Percentiles rank a stretch among this genome's conserved stretches.
These are phyloP conservation scores for Candida hungchunana DNA, from an alignment of 805 yeast species.

Conservation along the genomic window DNA sequence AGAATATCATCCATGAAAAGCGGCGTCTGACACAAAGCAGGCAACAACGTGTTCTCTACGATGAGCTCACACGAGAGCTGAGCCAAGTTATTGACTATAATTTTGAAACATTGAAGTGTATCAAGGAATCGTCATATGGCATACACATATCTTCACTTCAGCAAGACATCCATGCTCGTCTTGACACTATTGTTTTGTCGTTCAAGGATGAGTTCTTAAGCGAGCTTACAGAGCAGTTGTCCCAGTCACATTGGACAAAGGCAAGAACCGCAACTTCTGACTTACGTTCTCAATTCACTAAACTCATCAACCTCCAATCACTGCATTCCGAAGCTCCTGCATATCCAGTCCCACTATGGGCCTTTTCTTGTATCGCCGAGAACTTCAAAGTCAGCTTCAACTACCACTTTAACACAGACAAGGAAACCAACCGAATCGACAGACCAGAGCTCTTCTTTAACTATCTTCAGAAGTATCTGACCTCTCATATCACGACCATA, in stretches of 20 bases:
- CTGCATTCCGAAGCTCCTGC: slow-evolving; percentile 2
- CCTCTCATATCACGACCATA: slow-evolving; percentile 36
- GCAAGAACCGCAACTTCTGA: slow-evolving; percentile 2
- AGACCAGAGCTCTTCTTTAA: slow-evolving; percentile 51
- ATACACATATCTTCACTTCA: slow-evolving; percentile 4
- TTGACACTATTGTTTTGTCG: slow-evolving; percentile 11
- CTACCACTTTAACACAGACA: slow-evolving; percentile 46
- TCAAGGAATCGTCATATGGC: slow-evolving; percentile 6
- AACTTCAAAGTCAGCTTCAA: slow-evolving; percentile 46
- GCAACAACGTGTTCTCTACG: slow-evolving; percentile 3
- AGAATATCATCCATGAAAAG: slow-evolving; percentile 12
- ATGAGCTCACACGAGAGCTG: slow-evolving; percentile 9
- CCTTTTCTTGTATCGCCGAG: slow-evolving; percentile 39
- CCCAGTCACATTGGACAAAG: slow-evolving; percentile 19
- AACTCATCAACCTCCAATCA: slow-evolving; percentile 19
- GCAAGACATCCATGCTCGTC: neutral
- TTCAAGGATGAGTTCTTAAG: slow-evolving; percentile 9
- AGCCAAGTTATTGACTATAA: slow-evolving; percentile 13
- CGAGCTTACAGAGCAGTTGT: slow-evolving; percentile 10
- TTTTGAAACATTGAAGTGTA: slow-evolving; percentile 6
- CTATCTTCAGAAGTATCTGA: slow-evolving; percentile 44
- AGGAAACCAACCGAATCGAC: slow-evolving; percentile 41
- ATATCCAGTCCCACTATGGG: slow-evolving; percentile 48
- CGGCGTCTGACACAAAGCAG: slow-evolving; percentile 2
- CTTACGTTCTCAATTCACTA: slow-evolving; percentile 3